phyloP scores from a whole-genome alignment of 139 green algal species.

The Chloropicon primus region DNA sequence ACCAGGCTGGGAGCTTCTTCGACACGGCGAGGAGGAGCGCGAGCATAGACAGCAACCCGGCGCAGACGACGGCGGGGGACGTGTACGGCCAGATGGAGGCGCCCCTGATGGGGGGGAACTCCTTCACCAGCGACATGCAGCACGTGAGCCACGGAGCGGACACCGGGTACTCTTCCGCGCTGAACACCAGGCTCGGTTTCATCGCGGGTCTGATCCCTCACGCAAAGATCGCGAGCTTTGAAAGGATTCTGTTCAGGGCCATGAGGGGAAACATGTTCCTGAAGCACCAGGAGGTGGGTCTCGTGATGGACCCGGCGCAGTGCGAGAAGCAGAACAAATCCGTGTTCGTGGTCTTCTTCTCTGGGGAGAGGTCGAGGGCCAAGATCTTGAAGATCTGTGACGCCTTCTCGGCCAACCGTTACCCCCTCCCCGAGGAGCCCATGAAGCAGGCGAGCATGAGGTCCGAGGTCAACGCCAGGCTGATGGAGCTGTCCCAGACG shows the following conservation, averaged over 20 bases:
- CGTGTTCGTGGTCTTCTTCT: slow-evolving; percentile 97
- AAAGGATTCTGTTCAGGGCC: slow-evolving; percentile 92
- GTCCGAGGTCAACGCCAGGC: slow-evolving; percentile 61
- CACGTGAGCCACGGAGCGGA: background rate
- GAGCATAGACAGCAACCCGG: background rate
- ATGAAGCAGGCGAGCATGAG: slow-evolving; percentile 74
- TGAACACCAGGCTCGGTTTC: slow-evolving; percentile 64
- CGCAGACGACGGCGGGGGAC: background rate
- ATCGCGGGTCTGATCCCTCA: slow-evolving; percentile 70
- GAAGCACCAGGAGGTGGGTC: slow-evolving; percentile 30
- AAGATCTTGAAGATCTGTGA: slow-evolving; percentile 97
- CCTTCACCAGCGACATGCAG: background rate
- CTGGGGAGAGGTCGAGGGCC: slow-evolving; percentile 71
- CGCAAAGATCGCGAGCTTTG: slow-evolving; percentile 73
- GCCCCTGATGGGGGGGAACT: background rate
- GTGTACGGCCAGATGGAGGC: slow-evolving; percentile 12
- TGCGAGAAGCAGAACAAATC: slow-evolving; percentile 73
- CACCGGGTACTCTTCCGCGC: background rate
- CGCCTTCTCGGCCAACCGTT: slow-evolving; percentile 86
- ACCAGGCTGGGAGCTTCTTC: slow-evolving; percentile 83
- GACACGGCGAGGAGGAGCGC: slow-evolving; percentile 38
- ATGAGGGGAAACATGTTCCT: slow-evolving; percentile 99
- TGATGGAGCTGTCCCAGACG: slow-evolving; percentile 81
- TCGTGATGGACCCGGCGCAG: slow-evolving; percentile 57
- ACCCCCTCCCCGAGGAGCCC: slow-evolving; percentile 91